Base-by-base conservation (phyloP, 345 rosid genomes). In the Eucalyptus globulus region DNA sequence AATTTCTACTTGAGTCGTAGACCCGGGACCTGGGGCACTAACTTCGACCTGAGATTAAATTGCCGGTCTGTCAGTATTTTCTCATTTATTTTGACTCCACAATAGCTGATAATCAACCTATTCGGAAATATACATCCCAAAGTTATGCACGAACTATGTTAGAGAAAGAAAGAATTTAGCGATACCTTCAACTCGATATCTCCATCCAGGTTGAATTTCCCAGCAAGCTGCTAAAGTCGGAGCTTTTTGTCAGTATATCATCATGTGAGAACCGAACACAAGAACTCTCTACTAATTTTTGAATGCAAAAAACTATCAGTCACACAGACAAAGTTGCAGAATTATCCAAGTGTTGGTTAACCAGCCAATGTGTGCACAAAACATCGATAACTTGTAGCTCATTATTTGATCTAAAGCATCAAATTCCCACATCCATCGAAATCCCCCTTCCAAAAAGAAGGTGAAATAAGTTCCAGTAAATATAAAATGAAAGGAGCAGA, bases 121-220 rank as follows among this genome's bases (percentile, higher is more conserved):
- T 72, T 37, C 8, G 1, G 45, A 72, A 37, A 37, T 34, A 49
- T 49, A 43, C 27, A 31, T 88, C 29, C 26, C 53, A 22, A 88
- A 49, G 50, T 44, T 10, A 49, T 69, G 56, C 26, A 49, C 49
- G 22, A 19, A 67, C 58, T 34, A 76, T 76, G 76, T 81, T 9
- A 90, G 31, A 47, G 47, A 45, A 86, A 69, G 86, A 65, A 86
- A 67, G 43, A 87, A 31, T 85, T 37, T 34, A 89, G 40, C 62
- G 50, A 56, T 90, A 98, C 99, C 99, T 95, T 95, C 94, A 98
- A 91, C 88, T 98, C 97, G 31, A 93, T 91, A 92, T 95, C 92
- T 87, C 98, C 98, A 88, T 94, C 99, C 88, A 98, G 95, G 80
- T 86, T 93, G 96, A 94, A 98, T 93, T 94, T 98, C 89, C 93